Percentiles rank a stretch among this genome's conserved stretches.
phyloP scores from a whole-genome alignment of 2,329 filamentous ascomycete species.

The Neofusicoccum parvum region DNA sequence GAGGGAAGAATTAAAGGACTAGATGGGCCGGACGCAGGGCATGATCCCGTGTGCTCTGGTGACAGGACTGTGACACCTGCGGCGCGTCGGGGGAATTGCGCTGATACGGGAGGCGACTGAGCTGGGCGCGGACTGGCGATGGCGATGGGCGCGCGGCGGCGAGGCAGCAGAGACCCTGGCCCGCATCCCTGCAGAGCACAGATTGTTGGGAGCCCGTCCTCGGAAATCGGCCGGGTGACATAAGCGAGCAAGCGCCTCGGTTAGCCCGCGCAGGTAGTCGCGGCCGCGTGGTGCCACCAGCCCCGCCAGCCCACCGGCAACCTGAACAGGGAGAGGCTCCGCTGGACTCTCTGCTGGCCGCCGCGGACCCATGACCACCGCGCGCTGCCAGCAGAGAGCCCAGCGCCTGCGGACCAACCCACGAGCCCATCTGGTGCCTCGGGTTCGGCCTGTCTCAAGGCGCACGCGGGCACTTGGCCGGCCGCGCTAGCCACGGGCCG shows the following conservation, averaged over 20 bases:
- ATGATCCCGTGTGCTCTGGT: constrained; percentile 4
- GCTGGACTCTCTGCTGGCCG: too few relatives aligned
- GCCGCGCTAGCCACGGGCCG: constrained; percentile 7
- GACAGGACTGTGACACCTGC: neutral
- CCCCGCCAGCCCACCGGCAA: neutral
- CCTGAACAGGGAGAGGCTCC: neutral
- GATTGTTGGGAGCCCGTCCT: constrained; percentile 9
- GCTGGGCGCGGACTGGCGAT: neutral
- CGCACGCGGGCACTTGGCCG: constrained; percentile 4
- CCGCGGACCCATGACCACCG: neutral
- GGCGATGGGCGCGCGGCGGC: neutral
- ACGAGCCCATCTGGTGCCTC: neutral
- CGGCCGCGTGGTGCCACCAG: neutral
- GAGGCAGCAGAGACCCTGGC: constrained; percentile 13
- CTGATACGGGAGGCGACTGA: neutral
- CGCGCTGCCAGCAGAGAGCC: neutral
- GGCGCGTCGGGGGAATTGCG: neutral
- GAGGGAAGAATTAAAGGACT: constrained; percentile 1
- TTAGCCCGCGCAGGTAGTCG: neutral
- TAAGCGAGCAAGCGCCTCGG: neutral
- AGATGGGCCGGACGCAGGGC: neutral
- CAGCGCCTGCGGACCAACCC: neutral
- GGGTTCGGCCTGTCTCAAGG: neutral
- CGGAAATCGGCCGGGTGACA: constrained; percentile 10
- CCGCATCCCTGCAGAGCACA: neutral